Evolutionary conservation across 371 early-diverging fungal species (phyloP).

Genomic region (Mucor sp.): DNA sequence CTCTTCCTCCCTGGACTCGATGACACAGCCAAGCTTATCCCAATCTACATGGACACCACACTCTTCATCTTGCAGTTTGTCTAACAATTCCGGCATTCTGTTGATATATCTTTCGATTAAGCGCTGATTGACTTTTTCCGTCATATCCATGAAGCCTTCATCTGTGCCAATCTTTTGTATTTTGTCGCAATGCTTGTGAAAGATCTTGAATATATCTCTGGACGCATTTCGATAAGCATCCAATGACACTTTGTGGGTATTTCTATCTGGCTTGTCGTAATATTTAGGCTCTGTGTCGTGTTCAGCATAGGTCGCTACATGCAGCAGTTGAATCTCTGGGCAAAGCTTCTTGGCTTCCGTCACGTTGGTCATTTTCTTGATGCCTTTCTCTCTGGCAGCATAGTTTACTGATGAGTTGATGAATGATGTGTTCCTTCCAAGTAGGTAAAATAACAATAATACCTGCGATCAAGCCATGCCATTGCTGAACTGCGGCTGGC

Average conservation of each 20-base stretch:
- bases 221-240: slow-evolving; percentile 81
- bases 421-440: background rate
- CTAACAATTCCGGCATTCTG: slow-evolving; percentile 34
- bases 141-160: slow-evolving; percentile 89
- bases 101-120: slow-evolving; percentile 50
- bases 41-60: slow-evolving; percentile 35
- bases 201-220: slow-evolving; percentile 69
- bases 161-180: slow-evolving; percentile 78
- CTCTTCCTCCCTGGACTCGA: slow-evolving; percentile 31
- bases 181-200: slow-evolving; percentile 52
- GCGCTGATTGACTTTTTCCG: slow-evolving; percentile 64
- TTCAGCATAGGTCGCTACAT: slow-evolving; percentile 82
- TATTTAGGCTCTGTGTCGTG: slow-evolving; percentile 70
- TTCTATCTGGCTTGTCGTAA: slow-evolving; percentile 64
- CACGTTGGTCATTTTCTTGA: slow-evolving; percentile 48
- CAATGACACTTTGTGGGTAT: slow-evolving; percentile 89
- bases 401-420: slow-evolving; percentile 51
- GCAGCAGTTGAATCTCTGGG: slow-evolving; percentile 77
- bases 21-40: slow-evolving; percentile 30
- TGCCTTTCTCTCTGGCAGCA: slow-evolving; percentile 56
- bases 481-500: slow-evolving; percentile 91
- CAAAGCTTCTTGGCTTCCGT: slow-evolving; percentile 67
- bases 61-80: slow-evolving; percentile 25
- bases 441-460: slow-evolving; percentile 23
- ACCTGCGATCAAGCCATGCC: slow-evolving; percentile 88